Evolutionary conservation across 805 yeast genomes (phyloP).

Genomic region (Komagataella kurtzmanii): DNA sequence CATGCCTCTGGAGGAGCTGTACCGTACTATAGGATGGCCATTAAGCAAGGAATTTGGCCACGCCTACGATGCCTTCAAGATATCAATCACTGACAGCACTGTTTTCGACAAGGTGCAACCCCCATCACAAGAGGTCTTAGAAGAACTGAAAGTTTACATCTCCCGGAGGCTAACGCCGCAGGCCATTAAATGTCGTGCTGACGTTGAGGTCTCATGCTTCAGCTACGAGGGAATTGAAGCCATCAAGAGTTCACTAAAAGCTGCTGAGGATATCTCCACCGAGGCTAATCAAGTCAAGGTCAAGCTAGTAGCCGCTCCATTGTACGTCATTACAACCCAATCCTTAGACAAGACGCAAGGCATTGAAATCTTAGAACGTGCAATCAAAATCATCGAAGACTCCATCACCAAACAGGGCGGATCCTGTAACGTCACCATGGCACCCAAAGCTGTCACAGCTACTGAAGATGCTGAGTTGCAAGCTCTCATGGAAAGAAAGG

Average conservation of each 20-base stretch:
- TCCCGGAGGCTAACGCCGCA: conserved; percentile 93
- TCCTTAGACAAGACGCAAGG: conserved; percentile 89
- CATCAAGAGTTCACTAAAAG: conserved; percentile 73
- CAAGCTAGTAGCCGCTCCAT: conserved; percentile 93
- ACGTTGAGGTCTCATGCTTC: conserved; percentile 94
- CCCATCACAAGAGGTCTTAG: conserved; percentile 62
- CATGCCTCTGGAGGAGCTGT: conserved; percentile 72
- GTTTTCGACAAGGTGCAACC: conserved; percentile 73
- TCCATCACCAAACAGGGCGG: conserved; percentile 70
- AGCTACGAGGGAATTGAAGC: conserved; percentile 97
- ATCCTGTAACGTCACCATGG: conserved; percentile 85
- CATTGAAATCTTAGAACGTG: conserved; percentile 60
- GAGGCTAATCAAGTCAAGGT: conserved; percentile 85
- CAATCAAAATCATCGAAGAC: conserved; percentile 64
- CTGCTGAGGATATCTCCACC: conserved; percentile 75
- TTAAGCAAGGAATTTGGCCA: conserved; percentile 91
- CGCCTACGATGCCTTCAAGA: conserved; percentile 93
- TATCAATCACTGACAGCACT: conserved; percentile 83
- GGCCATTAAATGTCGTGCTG: conserved; percentile 97
- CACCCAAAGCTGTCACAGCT: conserved; percentile 97
- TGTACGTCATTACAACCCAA: conserved; percentile 86
- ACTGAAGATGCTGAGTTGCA: conserved; percentile 97
- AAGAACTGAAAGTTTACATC: conserved; percentile 78
- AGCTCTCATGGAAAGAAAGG: conserved; percentile 88
- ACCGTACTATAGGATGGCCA: conserved; percentile 94